Conservation (phyloP, 495 filamentous ascomycete species). For the Penicillium malachiteum region DNA sequence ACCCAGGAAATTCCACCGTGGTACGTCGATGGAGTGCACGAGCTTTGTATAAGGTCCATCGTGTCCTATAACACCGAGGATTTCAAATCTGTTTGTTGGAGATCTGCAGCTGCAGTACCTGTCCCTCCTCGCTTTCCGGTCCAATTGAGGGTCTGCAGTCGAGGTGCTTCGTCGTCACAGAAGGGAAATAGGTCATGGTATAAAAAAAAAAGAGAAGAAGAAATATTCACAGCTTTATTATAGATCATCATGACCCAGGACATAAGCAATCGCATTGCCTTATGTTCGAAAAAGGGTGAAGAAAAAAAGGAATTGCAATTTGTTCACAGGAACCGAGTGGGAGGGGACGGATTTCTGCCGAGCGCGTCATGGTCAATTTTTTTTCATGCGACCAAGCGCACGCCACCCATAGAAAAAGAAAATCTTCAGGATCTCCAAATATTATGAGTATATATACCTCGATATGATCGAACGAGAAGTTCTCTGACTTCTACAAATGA, state of each 20-base stretch:
- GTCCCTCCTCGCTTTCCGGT: too few relatives aligned
- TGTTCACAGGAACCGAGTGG: not conserved
- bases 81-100: too few relatives aligned
- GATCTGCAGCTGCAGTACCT: too few relatives aligned
- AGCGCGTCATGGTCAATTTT: slow-evolving; percentile 5
- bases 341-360: slow-evolving; percentile 11
- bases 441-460: not conserved
- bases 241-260: not conserved
- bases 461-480: not conserved
- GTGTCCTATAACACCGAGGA: too few relatives aligned
- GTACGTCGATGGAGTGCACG: too few relatives aligned
- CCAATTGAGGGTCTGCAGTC: too few relatives aligned
- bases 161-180: too few relatives aligned
- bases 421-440: not conserved
- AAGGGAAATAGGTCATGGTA: too few relatives aligned
- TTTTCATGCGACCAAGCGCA: not conserved
- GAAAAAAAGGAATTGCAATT: not conserved
- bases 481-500: slow-evolving; percentile 1
- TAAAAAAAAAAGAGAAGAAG: too few relatives aligned
- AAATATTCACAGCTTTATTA: too few relatives aligned
- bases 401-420: not conserved
- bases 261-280: slow-evolving; percentile 8
- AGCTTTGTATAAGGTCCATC: too few relatives aligned
- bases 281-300: slow-evolving; percentile 1
- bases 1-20: too few relatives aligned